These are phyloP conservation scores for Guyanaporus albipodus DNA, from an alignment of 768 basidiomycete species.

Conservation along the genomic window DNA sequence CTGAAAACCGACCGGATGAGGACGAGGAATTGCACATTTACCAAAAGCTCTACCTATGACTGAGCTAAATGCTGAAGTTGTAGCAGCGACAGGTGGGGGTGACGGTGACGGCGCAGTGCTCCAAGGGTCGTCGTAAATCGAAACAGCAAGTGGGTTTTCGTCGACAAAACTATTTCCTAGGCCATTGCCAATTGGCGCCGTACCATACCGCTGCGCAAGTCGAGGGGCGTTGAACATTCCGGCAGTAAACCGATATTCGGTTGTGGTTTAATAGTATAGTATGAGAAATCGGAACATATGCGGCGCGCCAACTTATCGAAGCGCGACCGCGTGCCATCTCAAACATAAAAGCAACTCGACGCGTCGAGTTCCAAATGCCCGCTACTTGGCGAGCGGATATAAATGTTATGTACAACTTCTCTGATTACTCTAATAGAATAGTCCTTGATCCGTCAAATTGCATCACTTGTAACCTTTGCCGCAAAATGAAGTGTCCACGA, in stretches of 20 bases:
- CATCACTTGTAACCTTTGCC: slow-evolving; percentile 54
- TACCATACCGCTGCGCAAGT: slow-evolving; percentile 62
- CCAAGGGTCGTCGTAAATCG: slow-evolving; percentile 83
- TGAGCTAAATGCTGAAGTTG: slow-evolving; percentile 54
- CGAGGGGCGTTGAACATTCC: slow-evolving; percentile 85
- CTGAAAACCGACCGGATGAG: slow-evolving; percentile 36
- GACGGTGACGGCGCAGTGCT: slow-evolving; percentile 70
- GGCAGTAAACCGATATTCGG: slow-evolving; percentile 9
- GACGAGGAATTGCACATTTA: not conserved
- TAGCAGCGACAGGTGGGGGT: slow-evolving; percentile 53
- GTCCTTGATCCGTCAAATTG: slow-evolving; percentile 17
- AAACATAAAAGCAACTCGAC: too few relatives aligned
- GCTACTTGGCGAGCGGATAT: slow-evolving; percentile 17
- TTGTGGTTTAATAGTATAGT: too few relatives aligned
- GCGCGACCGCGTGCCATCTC: too few relatives aligned
- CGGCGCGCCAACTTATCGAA: too few relatives aligned
- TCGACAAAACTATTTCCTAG: slow-evolving; percentile 73
- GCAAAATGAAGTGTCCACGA: slow-evolving; percentile 96
- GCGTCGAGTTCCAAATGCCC: not conserved
- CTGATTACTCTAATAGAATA: slow-evolving; percentile 12
- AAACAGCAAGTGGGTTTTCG: slow-evolving; percentile 69
- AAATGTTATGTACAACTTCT: slow-evolving; percentile 20
- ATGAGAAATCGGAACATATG: too few relatives aligned
- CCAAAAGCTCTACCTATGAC: slow-evolving; percentile 53
- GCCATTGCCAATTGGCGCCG: slow-evolving; percentile 49